Conservation (phyloP, 371 early-diverging fungal species). For the Mucor saturninus region DNA sequence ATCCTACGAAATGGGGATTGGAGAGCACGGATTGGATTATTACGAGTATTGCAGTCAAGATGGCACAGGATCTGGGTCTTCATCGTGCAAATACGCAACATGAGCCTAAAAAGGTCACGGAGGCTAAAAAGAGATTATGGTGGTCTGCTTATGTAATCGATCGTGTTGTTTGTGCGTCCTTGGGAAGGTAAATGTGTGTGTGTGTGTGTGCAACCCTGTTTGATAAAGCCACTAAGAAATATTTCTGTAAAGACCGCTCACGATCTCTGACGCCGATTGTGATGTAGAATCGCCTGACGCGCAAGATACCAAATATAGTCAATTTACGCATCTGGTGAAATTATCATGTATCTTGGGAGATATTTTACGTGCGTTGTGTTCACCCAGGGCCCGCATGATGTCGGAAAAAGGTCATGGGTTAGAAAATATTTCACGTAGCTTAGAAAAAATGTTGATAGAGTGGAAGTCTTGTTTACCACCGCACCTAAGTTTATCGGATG, state of each 20-base stretch:
- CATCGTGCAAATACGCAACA: slow-evolving; percentile 42
- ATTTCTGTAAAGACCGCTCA: slow-evolving; percentile 34
- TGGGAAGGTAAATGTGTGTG: slow-evolving; percentile 41
- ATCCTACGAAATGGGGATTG: slow-evolving; percentile 34
- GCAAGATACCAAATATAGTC: slow-evolving; percentile 15
- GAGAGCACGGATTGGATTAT: slow-evolving; percentile 42
- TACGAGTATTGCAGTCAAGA: slow-evolving; percentile 48
- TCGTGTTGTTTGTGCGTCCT: slow-evolving; percentile 45
- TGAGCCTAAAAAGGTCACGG: slow-evolving; percentile 23
- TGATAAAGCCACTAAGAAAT: neutral
- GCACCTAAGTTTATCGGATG: slow-evolving; percentile 21
- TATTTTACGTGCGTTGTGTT: slow-evolving; percentile 34
- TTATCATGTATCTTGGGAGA: slow-evolving; percentile 44
- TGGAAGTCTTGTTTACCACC: slow-evolving; percentile 37
- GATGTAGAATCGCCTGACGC: slow-evolving; percentile 39
- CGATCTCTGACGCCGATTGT: slow-evolving; percentile 50
- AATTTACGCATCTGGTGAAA: slow-evolving; percentile 32
- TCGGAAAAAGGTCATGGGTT: slow-evolving; percentile 29
- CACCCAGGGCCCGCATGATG: slow-evolving; percentile 37
- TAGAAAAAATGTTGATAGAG: slow-evolving; percentile 30
- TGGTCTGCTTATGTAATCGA: slow-evolving; percentile 53
- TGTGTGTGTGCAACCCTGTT: neutral
- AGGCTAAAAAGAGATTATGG: slow-evolving; percentile 44
- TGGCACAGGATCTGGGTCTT: slow-evolving; percentile 52
- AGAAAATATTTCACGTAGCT: slow-evolving; percentile 25